Evolutionary conservation across 2,329 filamentous ascomycete genomes (phyloP), one percentile per base, ranked within the genome.

Genomic region (Hansfordia pulvinata): DNA sequence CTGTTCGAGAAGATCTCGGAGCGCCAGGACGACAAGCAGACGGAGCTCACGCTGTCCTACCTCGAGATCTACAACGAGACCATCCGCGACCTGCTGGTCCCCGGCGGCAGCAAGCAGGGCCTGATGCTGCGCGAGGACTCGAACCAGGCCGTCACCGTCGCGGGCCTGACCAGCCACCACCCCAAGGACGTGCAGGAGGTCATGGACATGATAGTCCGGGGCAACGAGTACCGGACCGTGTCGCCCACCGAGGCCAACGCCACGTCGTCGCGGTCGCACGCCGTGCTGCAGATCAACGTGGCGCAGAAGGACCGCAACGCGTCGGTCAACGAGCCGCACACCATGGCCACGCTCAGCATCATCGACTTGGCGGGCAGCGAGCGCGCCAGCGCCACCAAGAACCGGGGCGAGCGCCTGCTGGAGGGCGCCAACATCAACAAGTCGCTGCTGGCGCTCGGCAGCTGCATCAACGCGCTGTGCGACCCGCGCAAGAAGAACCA

Each of bases 351-450:
- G 0, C 67, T 98, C 23, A 96, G 88, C 48, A 96, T 98, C 43
- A 98, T 98, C 49, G 90, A 98, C 59, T 60, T 98, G 41, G 90
- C 90, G 4, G 90, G 90, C 27, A 96, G 86, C 38, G 90, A 98
- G 54, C 75, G 90, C 41, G 90, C 90, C 2, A 94, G 86, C 30
- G 90, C 86, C 14, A 98, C 90, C 12, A 93, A 94, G 58, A 98
- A 98, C 52, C 67, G 90, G 29, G 90, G 90, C 30, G 88, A 93
- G 48, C 69, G 90, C 19, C 60, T 98, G 19, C 64, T 86, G 10
- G 90, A 98, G 53, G 90, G 90, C 36, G 90, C 90, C 42, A 98
- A 98, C 54, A 98, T 98, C 69, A 98, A 98, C 70, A 94, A 96
- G 49, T 98, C 90, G 2, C 65, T 98, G 3, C 72, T 98, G 10